phyloP scores from a whole-genome alignment of 179 eudicot genomes.

The Corrigiola litoralis region DNA sequence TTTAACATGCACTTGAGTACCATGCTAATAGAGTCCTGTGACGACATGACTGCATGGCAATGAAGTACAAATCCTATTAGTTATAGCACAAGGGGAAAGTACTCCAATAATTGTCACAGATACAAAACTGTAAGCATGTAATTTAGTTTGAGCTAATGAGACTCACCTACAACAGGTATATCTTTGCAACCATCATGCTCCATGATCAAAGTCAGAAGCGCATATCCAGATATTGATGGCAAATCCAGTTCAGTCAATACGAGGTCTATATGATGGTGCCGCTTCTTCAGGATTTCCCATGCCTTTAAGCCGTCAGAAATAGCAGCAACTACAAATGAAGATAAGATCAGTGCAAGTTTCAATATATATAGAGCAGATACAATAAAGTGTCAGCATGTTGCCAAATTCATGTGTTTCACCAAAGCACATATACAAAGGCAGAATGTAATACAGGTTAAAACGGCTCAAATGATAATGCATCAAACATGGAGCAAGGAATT shows the following conservation, averaged over 20 bases:
- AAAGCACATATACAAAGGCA: not conserved
- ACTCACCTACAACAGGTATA: slow-evolving; percentile 61
- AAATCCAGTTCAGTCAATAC: slow-evolving; percentile 60
- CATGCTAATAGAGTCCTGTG: slow-evolving; percentile 53
- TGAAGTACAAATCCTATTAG: not conserved
- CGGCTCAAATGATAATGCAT: too few species aligned
- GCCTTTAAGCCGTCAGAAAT: slow-evolving; percentile 65
- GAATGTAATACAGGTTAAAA: too few species aligned
- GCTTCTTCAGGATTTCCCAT: slow-evolving; percentile 54
- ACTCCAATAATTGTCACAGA: not conserved
- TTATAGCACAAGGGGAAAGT: not conserved
- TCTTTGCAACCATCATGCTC: slow-evolving; percentile 56
- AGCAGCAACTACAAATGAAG: slow-evolving; percentile 53
- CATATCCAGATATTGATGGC: slow-evolving; percentile 63
- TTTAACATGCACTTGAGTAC: slow-evolving; percentile 57
- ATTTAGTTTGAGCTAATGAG: not conserved
- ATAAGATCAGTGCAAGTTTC: not conserved
- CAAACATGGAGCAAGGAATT: too few species aligned
- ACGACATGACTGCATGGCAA: slow-evolving; percentile 54
- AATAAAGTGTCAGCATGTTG: not conserved
- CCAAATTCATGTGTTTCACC: not conserved
- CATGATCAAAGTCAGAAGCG: slow-evolving; percentile 58
- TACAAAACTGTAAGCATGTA: not conserved
- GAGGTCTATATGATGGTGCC: slow-evolving; percentile 49
- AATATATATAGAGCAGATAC: not conserved